These are phyloP conservation scores for Xylogone sp. DNA, from an alignment of 2,329 filamentous ascomycete genomes.

Conservation along the genomic window DNA sequence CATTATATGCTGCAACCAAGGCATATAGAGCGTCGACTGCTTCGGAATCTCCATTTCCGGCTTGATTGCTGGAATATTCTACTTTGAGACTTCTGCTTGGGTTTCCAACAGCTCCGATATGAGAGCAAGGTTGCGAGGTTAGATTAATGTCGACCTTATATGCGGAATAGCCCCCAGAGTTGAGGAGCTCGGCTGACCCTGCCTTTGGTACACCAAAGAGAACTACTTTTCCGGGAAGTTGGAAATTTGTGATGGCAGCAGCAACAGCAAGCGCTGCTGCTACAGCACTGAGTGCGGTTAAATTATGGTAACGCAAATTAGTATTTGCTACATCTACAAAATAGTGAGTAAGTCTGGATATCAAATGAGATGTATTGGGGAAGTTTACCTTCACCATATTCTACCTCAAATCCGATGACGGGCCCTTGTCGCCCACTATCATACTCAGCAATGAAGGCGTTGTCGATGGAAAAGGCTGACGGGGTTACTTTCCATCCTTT, in stretches of 20 bases:
- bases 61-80: slow-evolving; percentile 49
- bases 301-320: slow-evolving; percentile 33
- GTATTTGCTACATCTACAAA: not conserved
- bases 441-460: slow-evolving; percentile 49
- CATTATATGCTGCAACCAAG: slow-evolving; percentile 44
- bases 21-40: slow-evolving; percentile 59
- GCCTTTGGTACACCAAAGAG: slow-evolving; percentile 38
- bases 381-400: slow-evolving; percentile 16
- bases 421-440: slow-evolving; percentile 43
- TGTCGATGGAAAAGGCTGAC: slow-evolving; percentile 47
- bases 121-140: slow-evolving; percentile 33
- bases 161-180: slow-evolving; percentile 39
- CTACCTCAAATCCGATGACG: slow-evolving; percentile 34
- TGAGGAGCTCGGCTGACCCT: slow-evolving; percentile 39
- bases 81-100: slow-evolving; percentile 37
- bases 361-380: not conserved
- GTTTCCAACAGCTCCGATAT: not conserved
- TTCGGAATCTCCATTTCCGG: slow-evolving; percentile 56
- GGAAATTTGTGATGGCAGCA: slow-evolving; percentile 3
- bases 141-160: slow-evolving; percentile 30
- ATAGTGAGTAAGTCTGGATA: not conserved
- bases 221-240: slow-evolving; percentile 10
- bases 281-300: slow-evolving; percentile 36
- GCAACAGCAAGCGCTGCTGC: slow-evolving; percentile 31
- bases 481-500: slow-evolving; percentile 46